A percentile compares a stretch with the other conserved stretches of the same genome.
These are phyloP conservation scores for Sinapis alba DNA, from an alignment of 441 rosid genomes.

Conservation along the genomic window DNA sequence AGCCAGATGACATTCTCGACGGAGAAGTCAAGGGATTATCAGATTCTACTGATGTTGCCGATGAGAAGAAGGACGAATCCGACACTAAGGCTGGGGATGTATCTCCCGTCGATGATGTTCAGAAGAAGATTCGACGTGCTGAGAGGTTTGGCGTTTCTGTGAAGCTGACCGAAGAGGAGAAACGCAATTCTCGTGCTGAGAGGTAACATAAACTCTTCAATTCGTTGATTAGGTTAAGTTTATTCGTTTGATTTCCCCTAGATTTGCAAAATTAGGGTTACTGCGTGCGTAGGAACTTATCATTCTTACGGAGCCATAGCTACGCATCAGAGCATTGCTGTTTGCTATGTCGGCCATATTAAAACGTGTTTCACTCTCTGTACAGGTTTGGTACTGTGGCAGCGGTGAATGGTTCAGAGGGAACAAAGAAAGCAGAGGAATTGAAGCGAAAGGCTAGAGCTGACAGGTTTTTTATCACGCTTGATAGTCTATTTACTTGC, in stretches of 20 bases:
- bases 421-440: constrained; percentile 64
- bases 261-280: constrained; percentile 30
- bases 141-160: constrained; percentile 88
- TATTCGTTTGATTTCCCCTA: neutral
- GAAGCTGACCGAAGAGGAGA: constrained; percentile 80
- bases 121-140: constrained; percentile 88
- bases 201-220: constrained; percentile 43
- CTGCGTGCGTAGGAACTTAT: neutral
- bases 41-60: constrained; percentile 1
- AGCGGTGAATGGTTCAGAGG: constrained; percentile 43
- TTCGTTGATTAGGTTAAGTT: neutral
- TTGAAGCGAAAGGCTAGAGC: constrained; percentile 92
- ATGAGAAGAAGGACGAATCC: constrained; percentile 38
- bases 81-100: constrained; percentile 44
- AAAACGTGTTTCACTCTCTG: constrained; percentile 5
- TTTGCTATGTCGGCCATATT: too few species aligned
- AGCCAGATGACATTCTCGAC: constrained; percentile 41
- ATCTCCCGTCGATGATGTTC: constrained; percentile 46
- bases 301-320: neutral
- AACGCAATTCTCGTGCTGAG: constrained; percentile 87
- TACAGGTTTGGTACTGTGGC: constrained; percentile 62
- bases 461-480: constrained; percentile 60
- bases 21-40: constrained; percentile 26
- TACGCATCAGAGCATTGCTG: neutral
- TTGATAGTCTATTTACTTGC: neutral